Evolutionary conservation across 148 eudicot species (phyloP), one percentile per base, ranked within the genome.

Genomic region (Simmondsia chinensis): DNA sequence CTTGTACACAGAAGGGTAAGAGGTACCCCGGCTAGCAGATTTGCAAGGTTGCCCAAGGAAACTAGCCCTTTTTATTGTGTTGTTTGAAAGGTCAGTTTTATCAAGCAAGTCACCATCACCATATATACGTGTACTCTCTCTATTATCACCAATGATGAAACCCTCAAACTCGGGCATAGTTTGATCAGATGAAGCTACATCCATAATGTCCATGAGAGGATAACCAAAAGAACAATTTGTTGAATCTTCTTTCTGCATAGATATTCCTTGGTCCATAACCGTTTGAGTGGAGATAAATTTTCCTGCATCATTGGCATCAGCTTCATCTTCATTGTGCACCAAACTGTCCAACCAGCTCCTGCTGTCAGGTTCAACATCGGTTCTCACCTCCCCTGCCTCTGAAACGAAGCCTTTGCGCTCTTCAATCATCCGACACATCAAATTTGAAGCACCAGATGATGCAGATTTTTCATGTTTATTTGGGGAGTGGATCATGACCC

Each of bases 161-260:
- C 77, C 66, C 61, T 82, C 89, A 29, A 74, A 68, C 38, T 73
- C 94, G 1, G 95, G 83, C 59, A 44, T 58, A 47, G 50, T 54
- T 51, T 73, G 68, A 66, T 75, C 79, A 19, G 64, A 54, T 50
- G 56, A 67, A 57, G 34, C 44, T 9, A 63, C 33, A 52, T 54
- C 50, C 68, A 57, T 50, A 47, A 52, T 52, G 50, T 64, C 61
- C 51, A 60, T 57, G 20, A 53, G 41, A 31, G 72, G 70, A 37
- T 77, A 75, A 31, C 22, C 69, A 47, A 57, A 52, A 27, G 75
- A 57, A 30, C 20, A 46, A 37, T 51, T 47, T 26, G 65, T 32
- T 22, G 14, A 49, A 24, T 38, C 52, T 37, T 50, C 70, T 35
- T 28, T 26, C 16, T 53, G 48, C 32, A 22, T 38, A 52, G 70